Evolutionary conservation across 208 protist species (phyloP).

Genomic region (Acanthamoeba sp.): DNA sequence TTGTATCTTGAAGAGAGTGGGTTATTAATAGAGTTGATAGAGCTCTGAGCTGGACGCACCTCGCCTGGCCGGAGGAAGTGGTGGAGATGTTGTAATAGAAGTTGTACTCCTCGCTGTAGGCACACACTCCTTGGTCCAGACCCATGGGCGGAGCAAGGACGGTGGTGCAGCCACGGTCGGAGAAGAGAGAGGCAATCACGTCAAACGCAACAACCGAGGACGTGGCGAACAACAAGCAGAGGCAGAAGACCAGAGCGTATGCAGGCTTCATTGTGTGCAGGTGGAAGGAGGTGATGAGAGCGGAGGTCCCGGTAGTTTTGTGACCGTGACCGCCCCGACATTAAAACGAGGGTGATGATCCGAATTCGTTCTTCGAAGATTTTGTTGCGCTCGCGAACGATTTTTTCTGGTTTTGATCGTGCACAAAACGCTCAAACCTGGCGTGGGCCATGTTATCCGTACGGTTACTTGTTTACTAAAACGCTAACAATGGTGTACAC

Average conservation of each 20-base stretch:
- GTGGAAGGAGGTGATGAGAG: too few species aligned
- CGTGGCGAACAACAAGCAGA: neutral
- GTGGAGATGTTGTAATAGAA: slow-evolving; percentile 54
- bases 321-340: too few species aligned
- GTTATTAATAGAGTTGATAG: neutral
- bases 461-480: neutral
- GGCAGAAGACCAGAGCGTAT: neutral
- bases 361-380: too few species aligned
- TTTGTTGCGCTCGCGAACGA: too few species aligned
- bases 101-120: neutral
- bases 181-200: neutral
- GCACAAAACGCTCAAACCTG: too few species aligned
- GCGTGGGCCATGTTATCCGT: too few species aligned
- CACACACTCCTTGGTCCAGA: neutral
- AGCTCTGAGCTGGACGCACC: neutral
- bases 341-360: too few species aligned
- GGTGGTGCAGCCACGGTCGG: neutral
- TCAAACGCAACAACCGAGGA: neutral
- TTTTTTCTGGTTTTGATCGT: too few species aligned
- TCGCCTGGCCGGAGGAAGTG: neutral
- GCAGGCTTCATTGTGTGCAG: too few species aligned
- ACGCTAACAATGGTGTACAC: neutral
- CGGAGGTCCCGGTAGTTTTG: too few species aligned
- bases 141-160: slow-evolving; percentile 21
- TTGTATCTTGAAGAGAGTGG: slow-evolving; percentile 41